Conservation (phyloP, 2,329 filamentous ascomycete species). For the Fusarium sacchari region DNA sequence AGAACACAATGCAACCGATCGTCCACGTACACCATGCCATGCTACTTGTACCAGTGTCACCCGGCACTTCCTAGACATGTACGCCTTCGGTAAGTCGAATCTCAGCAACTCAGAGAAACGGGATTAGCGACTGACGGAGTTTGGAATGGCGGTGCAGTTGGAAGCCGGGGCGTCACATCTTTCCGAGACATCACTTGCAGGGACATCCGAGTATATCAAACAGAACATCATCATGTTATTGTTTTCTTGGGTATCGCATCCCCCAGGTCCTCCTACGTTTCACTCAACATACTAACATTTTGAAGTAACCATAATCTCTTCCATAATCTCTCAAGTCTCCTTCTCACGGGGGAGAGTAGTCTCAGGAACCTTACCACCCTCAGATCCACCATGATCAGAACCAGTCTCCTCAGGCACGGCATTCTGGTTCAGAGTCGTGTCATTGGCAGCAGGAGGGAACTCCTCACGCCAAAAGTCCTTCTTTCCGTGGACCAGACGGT, state of each 20-base stretch:
- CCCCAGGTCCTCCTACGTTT: constrained; percentile 1
- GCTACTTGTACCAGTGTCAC: background rate
- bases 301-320: background rate
- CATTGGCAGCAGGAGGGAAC: constrained; percentile 27
- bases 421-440: constrained; percentile 25
- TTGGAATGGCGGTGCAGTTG: background rate
- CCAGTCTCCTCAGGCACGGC: constrained; percentile 29
- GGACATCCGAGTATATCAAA: background rate
- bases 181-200: background rate
- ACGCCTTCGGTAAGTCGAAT: background rate
- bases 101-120: background rate
- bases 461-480: constrained; percentile 75
- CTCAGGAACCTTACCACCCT: constrained; percentile 35
- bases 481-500: constrained; percentile 71
- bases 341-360: constrained; percentile 33
- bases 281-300: constrained; percentile 20
- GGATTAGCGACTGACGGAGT: background rate
- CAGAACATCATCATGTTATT: background rate
- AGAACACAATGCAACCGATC: background rate
- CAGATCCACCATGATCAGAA: constrained; percentile 41
- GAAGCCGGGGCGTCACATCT: background rate
- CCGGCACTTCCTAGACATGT: background rate
- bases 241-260: constrained; percentile 24
- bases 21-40: background rate
- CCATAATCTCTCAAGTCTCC: constrained; percentile 12